Percentiles rank a stretch among this genome's conserved stretches.
These are phyloP conservation scores for Pterocarpus macrocarpus DNA, from an alignment of 306 rosid genomes.

Conservation along the genomic window DNA sequence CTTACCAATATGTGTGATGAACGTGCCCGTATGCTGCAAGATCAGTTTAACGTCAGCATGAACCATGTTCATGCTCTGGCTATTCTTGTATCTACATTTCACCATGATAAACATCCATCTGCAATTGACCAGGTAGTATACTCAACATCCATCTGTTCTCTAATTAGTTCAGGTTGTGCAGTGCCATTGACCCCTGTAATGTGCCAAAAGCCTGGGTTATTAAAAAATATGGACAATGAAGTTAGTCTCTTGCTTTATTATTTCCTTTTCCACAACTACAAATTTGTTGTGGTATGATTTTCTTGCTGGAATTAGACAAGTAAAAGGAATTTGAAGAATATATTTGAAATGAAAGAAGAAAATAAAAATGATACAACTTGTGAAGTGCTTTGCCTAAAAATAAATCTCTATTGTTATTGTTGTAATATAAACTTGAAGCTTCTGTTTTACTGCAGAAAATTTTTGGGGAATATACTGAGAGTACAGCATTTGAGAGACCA, in stretches of 20 bases:
- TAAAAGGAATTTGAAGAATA: not conserved
- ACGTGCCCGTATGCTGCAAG: slow-evolving; percentile 97
- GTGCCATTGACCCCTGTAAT: not conserved
- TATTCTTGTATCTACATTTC: slow-evolving; percentile 93
- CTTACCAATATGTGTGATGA: slow-evolving; percentile 97
- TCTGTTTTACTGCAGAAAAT: slow-evolving; percentile 68
- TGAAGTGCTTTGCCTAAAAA: slow-evolving; percentile 10
- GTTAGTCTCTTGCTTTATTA: slow-evolving; percentile 3
- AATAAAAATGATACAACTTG: not conserved
- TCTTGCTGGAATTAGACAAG: no score
- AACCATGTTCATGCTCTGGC: slow-evolving; percentile 97
- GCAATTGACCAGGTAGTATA: slow-evolving; percentile 86
- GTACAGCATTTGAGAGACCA: slow-evolving; percentile 92
- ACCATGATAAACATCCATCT: slow-evolving; percentile 89
- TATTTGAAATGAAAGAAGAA: not conserved
- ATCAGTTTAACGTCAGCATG: slow-evolving; percentile 95
- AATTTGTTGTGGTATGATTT: no score
- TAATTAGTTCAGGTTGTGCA: slow-evolving; percentile 7
- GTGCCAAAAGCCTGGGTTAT: slow-evolving; percentile 4
- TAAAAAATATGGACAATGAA: not conserved
- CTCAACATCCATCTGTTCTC: slow-evolving; percentile 24
- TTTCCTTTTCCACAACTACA: not conserved
- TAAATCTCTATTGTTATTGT: no score
- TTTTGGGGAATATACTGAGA: slow-evolving; percentile 90
- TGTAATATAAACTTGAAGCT: slow-evolving; percentile 37